Base-by-base conservation (phyloP, 257 asterid species). In the Galeopsis tetrahit region DNA sequence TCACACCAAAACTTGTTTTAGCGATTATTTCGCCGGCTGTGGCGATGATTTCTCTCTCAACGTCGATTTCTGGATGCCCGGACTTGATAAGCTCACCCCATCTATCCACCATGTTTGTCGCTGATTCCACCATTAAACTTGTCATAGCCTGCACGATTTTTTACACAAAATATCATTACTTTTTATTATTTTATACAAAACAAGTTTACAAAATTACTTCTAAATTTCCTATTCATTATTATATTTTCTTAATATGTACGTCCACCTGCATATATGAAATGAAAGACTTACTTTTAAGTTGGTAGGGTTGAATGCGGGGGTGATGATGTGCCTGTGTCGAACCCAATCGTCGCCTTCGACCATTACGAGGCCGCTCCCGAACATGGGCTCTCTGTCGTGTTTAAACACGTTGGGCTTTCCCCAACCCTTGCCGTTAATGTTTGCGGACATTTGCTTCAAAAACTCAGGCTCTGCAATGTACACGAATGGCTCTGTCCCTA, bases 331-430 rank as follows among this genome's bases (percentile, higher is more conserved):
- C 33, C 99, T 68, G 58, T 91, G 99, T 2, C 87, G 91, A 61
- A 94, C 95, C 99, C 99, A 94, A 31, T 90, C 97, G 33, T 94
- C 93, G 5, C 97, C 95, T 85, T 94, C 99, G 4, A 85, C 90
- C 98, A 90, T 94, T 32, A 89, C 17, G 3, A 91, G 85, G 10
- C 96, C 99, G 42, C 81, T 80, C 1, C 99, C 99, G 55, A 94
- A 94, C 97, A 94, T 89, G 63, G 99, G 95, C 56, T 83, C 75
- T 75, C 99, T 88, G 11, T 91, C 99, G 34, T 74, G 76, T 66
- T 88, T 94, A 60, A 94, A 91, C 7, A 91, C 96, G 0, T 56
- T 89, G 3, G 99, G 96, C 68, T 94, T 94, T 8, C 99, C 99
- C 99, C 99, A 94, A 14, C 71, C 82, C 69, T 80, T 94, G 0